Conservation (phyloP, 345 rosid genomes). For the Melaleuca quinquenervia region DNA sequence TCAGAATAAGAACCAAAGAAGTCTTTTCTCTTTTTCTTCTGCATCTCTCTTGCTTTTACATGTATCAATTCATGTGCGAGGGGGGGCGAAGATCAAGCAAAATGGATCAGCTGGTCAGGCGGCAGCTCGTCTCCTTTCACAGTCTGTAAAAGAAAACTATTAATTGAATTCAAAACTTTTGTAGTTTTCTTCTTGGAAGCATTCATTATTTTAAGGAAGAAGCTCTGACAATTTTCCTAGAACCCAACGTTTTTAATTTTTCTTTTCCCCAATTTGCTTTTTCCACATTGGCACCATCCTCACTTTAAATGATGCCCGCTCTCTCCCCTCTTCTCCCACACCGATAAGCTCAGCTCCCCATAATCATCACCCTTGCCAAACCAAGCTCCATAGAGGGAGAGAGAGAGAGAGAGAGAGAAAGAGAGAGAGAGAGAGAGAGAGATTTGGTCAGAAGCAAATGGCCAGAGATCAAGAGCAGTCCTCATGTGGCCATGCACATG, state of each 20-base stretch:
- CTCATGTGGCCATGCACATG: not conserved
- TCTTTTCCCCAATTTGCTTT: not conserved
- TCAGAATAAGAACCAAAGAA: not conserved
- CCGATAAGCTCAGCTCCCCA: not conserved
- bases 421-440: slow-evolving; percentile 2
- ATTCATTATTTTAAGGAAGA: slow-evolving; percentile 5
- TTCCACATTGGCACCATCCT: not conserved
- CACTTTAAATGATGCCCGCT: not conserved
- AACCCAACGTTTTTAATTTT: not conserved
- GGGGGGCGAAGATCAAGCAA: not conserved
- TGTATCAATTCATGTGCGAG: not conserved
- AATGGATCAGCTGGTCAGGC: not conserved
- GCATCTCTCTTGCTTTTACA: not conserved
- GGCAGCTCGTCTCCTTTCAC: not conserved
- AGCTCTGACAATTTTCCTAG: not conserved
- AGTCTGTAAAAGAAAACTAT: not conserved
- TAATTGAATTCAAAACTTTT: not conserved
- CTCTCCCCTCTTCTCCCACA: slow-evolving; percentile 9
- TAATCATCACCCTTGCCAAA: slow-evolving; percentile 1
- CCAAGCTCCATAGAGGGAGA: slow-evolving; percentile 4
- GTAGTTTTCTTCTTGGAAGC: slow-evolving; percentile 26
- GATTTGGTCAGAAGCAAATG: slow-evolving; percentile 8
- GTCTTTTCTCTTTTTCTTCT: not conserved
- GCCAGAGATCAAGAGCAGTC: not conserved
- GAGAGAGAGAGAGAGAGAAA: not conserved